A percentile compares a stretch with the other conserved stretches of the same genome.
Evolutionary conservation across 2,329 filamentous ascomycete genomes (phyloP).

Genomic region (Phoma sp.): DNA sequence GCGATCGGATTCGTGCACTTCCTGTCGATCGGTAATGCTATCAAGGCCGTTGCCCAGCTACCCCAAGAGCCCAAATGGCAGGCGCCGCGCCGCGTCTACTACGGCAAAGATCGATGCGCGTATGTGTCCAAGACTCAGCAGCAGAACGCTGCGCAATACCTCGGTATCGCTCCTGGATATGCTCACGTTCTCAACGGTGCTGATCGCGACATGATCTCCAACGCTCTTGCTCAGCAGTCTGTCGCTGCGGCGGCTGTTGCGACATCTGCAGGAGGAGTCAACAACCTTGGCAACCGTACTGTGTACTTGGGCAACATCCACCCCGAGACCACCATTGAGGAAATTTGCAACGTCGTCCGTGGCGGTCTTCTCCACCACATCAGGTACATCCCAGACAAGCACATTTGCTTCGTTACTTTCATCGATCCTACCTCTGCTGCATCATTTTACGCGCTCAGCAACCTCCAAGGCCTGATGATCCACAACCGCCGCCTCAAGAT

Average conservation of each 20-base stretch:
- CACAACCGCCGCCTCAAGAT: conserved; percentile 98
- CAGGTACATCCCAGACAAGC: conserved; percentile 98
- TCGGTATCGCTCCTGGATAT: conserved; percentile 95
- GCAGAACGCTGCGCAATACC: conserved; percentile 97
- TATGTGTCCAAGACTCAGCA: conserved; percentile 99
- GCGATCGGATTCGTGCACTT: conserved; percentile 98
- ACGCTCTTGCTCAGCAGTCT: conserved; percentile 93
- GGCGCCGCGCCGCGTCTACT: conserved; percentile 92
- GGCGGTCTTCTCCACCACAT: conserved; percentile 96
- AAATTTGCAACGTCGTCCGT: conserved; percentile 98
- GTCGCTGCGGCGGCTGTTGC: conserved; percentile 96
- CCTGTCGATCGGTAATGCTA: conserved; percentile 94
- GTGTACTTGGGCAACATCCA: conserved; percentile 99
- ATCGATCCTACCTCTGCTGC: conserved; percentile 98
- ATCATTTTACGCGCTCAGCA: conserved; percentile 97
- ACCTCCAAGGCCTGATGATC: conserved; percentile 97
- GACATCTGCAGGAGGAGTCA: conserved; percentile 93
- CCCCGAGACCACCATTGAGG: conserved; percentile 97
- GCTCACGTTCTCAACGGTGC: conserved; percentile 95
- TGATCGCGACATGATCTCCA: conserved; percentile 95
- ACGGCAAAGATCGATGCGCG: conserved; percentile 96
- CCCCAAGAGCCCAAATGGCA: conserved; percentile 98
- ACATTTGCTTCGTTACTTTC: conserved; percentile 99
- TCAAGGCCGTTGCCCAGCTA: conserved; percentile 96
- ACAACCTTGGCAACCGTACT: conserved; percentile 95